Evolutionary conservation across 1,284 basidiomycete species (phyloP), one percentile per base, ranked within the genome.

Genomic region (Athelia sp.): DNA sequence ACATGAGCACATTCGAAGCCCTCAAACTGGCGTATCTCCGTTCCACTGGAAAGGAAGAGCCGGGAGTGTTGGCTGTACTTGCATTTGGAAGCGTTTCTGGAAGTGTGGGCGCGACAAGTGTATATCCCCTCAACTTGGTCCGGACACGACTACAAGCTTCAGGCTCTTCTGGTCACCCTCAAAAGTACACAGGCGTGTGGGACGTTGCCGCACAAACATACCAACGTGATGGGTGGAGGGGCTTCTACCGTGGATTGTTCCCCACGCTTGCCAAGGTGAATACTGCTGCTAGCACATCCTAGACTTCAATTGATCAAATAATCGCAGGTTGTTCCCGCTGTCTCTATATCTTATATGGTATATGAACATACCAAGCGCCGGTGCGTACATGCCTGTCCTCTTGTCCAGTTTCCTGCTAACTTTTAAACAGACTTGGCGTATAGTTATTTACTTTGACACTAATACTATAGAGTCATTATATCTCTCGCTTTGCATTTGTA

Each of bases 81-180:
- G 83, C 88, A 3, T 96, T 94, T 58, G 93, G 93, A 38, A 93
- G 90, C 59, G 70, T 94, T 55, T 94, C 91, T 10, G 93, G 93
- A 29, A 90, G 87, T 50, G 88, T 95, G 42, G 93, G 93, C n/a
- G 92, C 93, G 6, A 90, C 90, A 42, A 90, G 82, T 54, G 93
- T 96, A 32, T 97, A 95, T 66, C 93, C 90, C 4, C 74, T 96
- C 56, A 98, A 97, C 68, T 79, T 99, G 34, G 87, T 99, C 18
- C 82, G 96, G 23, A 99, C 97, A 10, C 83, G 96, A 45, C 66
- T 99, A 51, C 97, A 99, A 69, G 97, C 97, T 2, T 94, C 93
- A 1, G 97, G 97, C 1, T 95, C 92, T 1, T 82, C 89, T 0
- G 92, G 93, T 1, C 94, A 98, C 64, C 93, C 93, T 1, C 87